phyloP scores from a whole-genome alignment of 2,329 filamentous ascomycete genomes.

The Exophiala phaeomuriformis region DNA sequence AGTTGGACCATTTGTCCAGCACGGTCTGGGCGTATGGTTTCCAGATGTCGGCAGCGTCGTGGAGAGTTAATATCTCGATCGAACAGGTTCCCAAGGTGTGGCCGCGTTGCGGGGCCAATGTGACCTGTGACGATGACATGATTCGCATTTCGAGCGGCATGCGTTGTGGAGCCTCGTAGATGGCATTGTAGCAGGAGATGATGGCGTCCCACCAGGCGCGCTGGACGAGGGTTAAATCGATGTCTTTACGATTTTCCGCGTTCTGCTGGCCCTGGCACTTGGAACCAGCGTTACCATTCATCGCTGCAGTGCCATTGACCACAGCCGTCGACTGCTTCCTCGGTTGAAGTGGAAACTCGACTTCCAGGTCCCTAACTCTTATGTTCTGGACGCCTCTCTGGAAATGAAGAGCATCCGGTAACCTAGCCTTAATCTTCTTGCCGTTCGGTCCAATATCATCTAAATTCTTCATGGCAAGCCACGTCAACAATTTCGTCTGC shows the following conservation, averaged over 20 bases:
- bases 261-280: too few species aligned
- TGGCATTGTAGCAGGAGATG: conserved; percentile 16
- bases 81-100: conserved; percentile 17
- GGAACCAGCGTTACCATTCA: not conserved
- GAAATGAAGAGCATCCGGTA: conserved; percentile 45
- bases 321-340: conserved; percentile 6
- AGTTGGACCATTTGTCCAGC: conserved; percentile 20
- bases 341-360: conserved; percentile 41
- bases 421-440: conserved; percentile 35
- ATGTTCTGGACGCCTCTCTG: conserved; percentile 44
- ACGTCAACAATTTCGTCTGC: conserved; percentile 21
- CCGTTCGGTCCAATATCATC: conserved; percentile 17
- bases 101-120: conserved; percentile 19
- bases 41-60: conserved; percentile 19
- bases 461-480: conserved; percentile 23
- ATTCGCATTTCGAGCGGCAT: conserved; percentile 24
- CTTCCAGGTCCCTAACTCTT: conserved; percentile 41
- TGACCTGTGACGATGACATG: conserved; percentile 21
- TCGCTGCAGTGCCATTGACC: not conserved
- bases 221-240: conserved; percentile 40
- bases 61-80: conserved; percentile 22
- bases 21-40: conserved; percentile 19
- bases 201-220: conserved; percentile 48
- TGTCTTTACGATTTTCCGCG: too few species aligned
- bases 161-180: conserved; percentile 17